Conservation (phyloP, 805 yeast species). For the Komagataella populi region DNA sequence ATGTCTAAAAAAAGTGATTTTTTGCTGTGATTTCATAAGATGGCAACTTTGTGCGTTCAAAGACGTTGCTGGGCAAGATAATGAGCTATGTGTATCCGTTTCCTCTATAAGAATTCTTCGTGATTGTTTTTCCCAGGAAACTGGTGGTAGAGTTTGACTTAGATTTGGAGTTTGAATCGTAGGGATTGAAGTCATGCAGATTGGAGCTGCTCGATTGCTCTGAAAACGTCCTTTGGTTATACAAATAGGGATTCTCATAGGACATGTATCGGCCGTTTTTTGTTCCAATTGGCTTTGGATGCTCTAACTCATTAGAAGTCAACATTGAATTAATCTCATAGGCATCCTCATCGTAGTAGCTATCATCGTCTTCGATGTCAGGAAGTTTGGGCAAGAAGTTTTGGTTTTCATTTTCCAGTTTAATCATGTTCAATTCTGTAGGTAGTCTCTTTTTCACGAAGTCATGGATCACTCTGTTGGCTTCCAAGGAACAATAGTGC, state of each 20-base stretch:
- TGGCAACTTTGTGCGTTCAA: not conserved
- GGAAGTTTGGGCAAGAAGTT: slow-evolving; percentile 15
- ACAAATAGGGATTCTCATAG: not conserved
- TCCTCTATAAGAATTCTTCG: not conserved
- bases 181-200: not conserved
- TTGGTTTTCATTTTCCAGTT: slow-evolving; percentile 10
- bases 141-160: slow-evolving; percentile 2
- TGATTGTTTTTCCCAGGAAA: not conserved
- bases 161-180: slow-evolving; percentile 11
- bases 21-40: not conserved
- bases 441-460: slow-evolving; percentile 28
- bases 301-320: not conserved
- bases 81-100: not conserved
- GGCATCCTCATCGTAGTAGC: not conserved
- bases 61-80: no score
- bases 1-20: not conserved
- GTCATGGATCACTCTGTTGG: slow-evolving; percentile 41
- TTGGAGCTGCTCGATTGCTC: not conserved
- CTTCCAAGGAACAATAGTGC: slow-evolving; percentile 46
- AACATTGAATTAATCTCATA: not conserved
- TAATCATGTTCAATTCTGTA: slow-evolving; percentile 13
- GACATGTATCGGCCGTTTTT: not conserved
- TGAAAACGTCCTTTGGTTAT: not conserved
- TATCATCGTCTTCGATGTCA: slow-evolving; percentile 2
- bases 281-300: not conserved